Base-by-base conservation (phyloP, 345 rosid genomes). In the Passiflora organensis region DNA sequence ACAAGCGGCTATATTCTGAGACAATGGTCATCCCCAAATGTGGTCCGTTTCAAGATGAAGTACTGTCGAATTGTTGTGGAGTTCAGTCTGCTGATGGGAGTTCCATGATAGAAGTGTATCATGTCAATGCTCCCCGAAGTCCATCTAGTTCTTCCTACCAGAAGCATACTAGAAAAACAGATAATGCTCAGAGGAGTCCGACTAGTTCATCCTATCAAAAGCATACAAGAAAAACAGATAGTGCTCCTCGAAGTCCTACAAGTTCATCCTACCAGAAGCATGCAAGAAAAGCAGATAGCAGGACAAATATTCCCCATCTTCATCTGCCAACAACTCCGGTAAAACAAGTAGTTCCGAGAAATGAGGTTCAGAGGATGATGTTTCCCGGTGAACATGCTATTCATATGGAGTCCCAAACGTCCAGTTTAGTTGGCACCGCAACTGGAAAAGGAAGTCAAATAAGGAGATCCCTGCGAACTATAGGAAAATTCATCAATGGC, bases 401-500 rank as follows among this genome's bases (percentile, higher is more conserved):
- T 76, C 55, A 79, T 46, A 55, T 78, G 45, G 83, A 73, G 59
- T 69, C 81, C 37, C 82, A 10, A 17, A 63, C 59, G 20, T 53
- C 37, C 28, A 67, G 41, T 48, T 38, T 55, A 47, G 18, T 25
- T 15, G 16, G 36, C 16, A 55, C 53, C 22, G 47, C 81, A 39
- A 77, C 57, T 49, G 86, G 86, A 39, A 89, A 80, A 75, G 78
- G 82, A 38, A 82, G 94, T 61, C 87, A 89, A 32, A 76, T 89
- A 44, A 76, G 91, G 68, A 89, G 84, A 76, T 93, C 97, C 28
- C 72, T 93, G 39, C 78, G 86, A 59, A 84, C 80, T 34, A 89
- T 93, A 5, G 97, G 95, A 60, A 89, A 86, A 69, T 74, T 93
- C 51, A 86, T 89, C 43, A 84, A 73, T 71, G 94, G 94, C 39